These are phyloP conservation scores for Aspergillus sp. DNA, from an alignment of 2,329 filamentous ascomycete genomes.

Conservation along the genomic window DNA sequence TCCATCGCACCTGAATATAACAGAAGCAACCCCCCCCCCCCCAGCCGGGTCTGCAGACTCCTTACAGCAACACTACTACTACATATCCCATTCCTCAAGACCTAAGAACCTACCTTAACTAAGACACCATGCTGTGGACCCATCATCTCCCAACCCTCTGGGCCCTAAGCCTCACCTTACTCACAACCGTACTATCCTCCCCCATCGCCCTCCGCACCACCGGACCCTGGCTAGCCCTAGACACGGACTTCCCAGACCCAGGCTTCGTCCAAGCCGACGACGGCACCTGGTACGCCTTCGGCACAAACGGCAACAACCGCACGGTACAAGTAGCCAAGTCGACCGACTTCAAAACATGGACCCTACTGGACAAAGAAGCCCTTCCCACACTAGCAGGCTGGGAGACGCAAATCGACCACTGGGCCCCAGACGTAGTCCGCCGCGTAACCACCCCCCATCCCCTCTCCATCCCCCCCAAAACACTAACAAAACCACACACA, in stretches of 20 bases:
- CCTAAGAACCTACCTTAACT: not conserved
- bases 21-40: not conserved
- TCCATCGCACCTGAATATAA: not conserved
- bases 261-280: conserved; percentile 8
- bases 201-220: not conserved
- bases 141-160: not conserved
- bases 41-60: not conserved
- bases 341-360: conserved; percentile 49
- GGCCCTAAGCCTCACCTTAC: not conserved
- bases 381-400: conserved; percentile 55
- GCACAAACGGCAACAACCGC: conserved; percentile 50
- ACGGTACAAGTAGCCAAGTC: conserved; percentile 57
- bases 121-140: not conserved
- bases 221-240: conserved; percentile 4
- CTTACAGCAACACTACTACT: not conserved
- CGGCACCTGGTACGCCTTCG: conserved; percentile 52
- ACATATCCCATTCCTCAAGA: not conserved
- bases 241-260: conserved; percentile 14
- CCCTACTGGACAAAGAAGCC: conserved; percentile 52
- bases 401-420: conserved; percentile 57
- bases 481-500: conserved; percentile 15
- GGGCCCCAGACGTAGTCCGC: conserved; percentile 62
- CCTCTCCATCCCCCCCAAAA: not conserved
- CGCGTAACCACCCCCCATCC: conserved; percentile 33
- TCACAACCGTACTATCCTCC: not conserved